Evolutionary conservation across 768 basidiomycete species (phyloP), one percentile per base, ranked within the genome.

Genomic region (Suillus sp.): DNA sequence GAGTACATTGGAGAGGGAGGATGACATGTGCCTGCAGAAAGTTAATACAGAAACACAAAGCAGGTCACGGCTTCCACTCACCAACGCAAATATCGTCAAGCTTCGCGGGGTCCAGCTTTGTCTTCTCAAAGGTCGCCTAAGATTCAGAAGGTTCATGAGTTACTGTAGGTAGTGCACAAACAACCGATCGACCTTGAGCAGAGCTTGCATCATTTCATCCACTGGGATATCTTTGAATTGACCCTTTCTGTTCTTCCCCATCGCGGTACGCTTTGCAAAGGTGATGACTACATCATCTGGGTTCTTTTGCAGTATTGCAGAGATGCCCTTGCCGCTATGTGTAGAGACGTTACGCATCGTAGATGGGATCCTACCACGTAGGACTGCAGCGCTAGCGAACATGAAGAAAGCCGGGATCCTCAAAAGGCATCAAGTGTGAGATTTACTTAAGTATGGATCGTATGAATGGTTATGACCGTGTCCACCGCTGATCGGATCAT

Each of bases 231-330:
- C 93, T 74, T 95, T 96, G 71, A 96, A 83, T 62, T 95, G 95
- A 27, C 96, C 96, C 75, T 96, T 98, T 82, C 86, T 93, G 40
- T 91, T 89, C 70, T 81, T 86, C 30, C 93, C 92, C 66, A 94
- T 82, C n/a, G 93, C 87, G n/a, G 93, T 95, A 57, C 95, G 86
- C 73, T 90, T 90, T 14, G 92, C 93, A 68, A 92, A 92, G 2
- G 92, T 93, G 64, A 97, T 88, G 65, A 96, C 95, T 18, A 96
- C 91, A 75, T 96, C 95, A 65, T 93, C 85, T 0, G 89, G 84
- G 59, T 81, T 86, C 81, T 87, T 91, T 74, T 89, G 80, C 35
- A 92, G 79, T 54, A 93, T 72, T 9, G 80, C 78, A 38, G 81
- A 64, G 37, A 84, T 79, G 13, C 87, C 87, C 25, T 67, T 71